Conservation (phyloP, 78 protist species). For the Anaeramoeba flamelloides region DNA sequence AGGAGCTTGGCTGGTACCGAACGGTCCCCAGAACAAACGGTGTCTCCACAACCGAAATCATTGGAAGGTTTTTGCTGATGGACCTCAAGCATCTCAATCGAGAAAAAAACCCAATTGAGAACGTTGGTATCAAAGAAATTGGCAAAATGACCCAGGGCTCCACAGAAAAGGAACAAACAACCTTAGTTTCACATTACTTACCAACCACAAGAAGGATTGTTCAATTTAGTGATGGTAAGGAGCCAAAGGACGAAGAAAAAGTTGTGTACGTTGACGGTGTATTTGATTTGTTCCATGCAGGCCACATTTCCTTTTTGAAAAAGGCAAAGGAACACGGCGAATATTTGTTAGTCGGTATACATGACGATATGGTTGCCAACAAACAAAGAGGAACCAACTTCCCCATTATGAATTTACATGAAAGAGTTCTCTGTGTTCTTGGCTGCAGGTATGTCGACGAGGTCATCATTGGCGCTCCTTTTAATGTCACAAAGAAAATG, state of each 20-base stretch:
- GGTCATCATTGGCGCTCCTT: constrained; percentile 75
- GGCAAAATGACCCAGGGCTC: too few relatives aligned
- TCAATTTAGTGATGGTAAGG: constrained; percentile 14
- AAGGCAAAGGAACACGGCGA: constrained; percentile 61
- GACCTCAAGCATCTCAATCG: background rate
- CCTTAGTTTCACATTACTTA: constrained; percentile 11
- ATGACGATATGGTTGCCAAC: constrained; percentile 27
- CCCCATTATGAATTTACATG: constrained; percentile 81
- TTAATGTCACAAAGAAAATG: constrained; percentile 39
- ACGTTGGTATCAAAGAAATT: too few relatives aligned
- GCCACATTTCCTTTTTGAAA: constrained; percentile 26
- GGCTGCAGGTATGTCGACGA: constrained; percentile 65
- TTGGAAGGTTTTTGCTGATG: background rate
- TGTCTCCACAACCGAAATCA: background rate
- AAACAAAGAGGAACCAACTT: constrained; percentile 44
- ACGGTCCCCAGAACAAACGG: constrained; percentile 54
- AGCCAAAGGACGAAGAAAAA: constrained; percentile 33
- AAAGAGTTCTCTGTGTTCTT: constrained; percentile 68
- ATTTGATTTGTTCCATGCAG: constrained; percentile 70
- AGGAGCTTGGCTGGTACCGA: constrained; percentile 19
- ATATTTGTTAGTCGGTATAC: constrained; percentile 75
- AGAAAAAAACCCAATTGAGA: too few relatives aligned
- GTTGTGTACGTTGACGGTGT: constrained; percentile 83
- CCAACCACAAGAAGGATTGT: constrained; percentile 31
- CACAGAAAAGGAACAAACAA: background rate